Percentiles rank a stretch among this genome's conserved stretches.
phyloP scores from a whole-genome alignment of 768 basidiomycete species.

The Boletus reticuloceps region DNA sequence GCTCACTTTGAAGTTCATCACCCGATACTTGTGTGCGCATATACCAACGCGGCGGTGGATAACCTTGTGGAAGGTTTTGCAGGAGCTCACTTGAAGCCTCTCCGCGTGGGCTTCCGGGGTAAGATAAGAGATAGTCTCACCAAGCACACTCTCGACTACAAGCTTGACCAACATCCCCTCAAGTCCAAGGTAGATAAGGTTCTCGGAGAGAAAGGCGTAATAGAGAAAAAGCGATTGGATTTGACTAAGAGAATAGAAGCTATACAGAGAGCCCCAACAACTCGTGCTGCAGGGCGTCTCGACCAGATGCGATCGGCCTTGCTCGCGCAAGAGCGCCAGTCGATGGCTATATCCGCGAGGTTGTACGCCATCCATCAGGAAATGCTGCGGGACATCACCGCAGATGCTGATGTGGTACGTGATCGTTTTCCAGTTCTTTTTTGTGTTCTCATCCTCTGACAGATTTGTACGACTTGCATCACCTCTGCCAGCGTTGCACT shows the following conservation, averaged over 20 bases:
- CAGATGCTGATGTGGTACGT: conserved; percentile 71
- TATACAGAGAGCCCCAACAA: conserved; percentile 14
- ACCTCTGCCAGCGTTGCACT: conserved; percentile 66
- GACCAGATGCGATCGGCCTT: conserved; percentile 29
- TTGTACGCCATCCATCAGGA: conserved; percentile 54
- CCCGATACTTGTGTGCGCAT: conserved; percentile 89
- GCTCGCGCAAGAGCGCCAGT: conserved; percentile 29
- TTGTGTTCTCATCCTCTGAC: conserved; percentile 1
- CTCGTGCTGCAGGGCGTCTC: conserved; percentile 20
- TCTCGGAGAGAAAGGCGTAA: conserved; percentile 36
- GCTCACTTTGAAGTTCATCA: conserved; percentile 77
- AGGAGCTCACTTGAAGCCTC: conserved; percentile 58
- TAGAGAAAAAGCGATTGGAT: conserved; percentile 23
- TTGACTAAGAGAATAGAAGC: conserved; percentile 27
- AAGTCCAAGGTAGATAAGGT: conserved; percentile 42
- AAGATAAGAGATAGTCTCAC: conserved; percentile 56
- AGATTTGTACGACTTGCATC: conserved; percentile 89
- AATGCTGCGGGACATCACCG: conserved; percentile 65
- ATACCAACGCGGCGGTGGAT: conserved; percentile 92
- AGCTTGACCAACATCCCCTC: conserved; percentile 60
- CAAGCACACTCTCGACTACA: conserved; percentile 59
- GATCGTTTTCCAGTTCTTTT: neutral
- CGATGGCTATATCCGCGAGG: conserved; percentile 37
- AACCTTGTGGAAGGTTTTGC: conserved; percentile 80
- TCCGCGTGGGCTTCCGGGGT: conserved; percentile 70